phyloP scores from a whole-genome alignment of 108 stramenopile genomes.

The Pseudonitzschia delicatissima region DNA sequence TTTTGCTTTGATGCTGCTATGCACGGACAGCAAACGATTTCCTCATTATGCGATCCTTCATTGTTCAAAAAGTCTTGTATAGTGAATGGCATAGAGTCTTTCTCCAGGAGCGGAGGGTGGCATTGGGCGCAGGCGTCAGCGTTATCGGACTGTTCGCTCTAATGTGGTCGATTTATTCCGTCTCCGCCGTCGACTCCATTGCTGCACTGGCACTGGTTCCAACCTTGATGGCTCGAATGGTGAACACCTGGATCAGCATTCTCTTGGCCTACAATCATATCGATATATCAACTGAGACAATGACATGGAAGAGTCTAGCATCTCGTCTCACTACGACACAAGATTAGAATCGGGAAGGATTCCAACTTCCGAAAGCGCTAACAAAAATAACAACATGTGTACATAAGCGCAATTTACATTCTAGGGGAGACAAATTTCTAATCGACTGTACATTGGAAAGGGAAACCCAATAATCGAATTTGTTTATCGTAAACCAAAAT shows the following conservation, averaged over 20 bases:
- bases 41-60: slow-evolving; percentile 49
- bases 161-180: slow-evolving; percentile 13
- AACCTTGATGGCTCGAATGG: slow-evolving; percentile 48
- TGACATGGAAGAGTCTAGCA: too few relatives aligned
- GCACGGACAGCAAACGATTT: too few relatives aligned
- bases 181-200: slow-evolving; percentile 33
- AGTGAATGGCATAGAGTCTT: slow-evolving; percentile 82
- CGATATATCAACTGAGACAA: too few relatives aligned
- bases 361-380: too few relatives aligned
- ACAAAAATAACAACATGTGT: too few relatives aligned
- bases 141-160: slow-evolving; percentile 15
- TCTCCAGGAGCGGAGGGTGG: slow-evolving; percentile 64
- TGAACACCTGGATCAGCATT: slow-evolving; percentile 63
- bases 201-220: slow-evolving; percentile 55
- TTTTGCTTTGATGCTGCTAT: background rate
- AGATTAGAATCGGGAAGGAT: too few relatives aligned
- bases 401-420: too few relatives aligned
- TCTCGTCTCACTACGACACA: too few relatives aligned
- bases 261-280: slow-evolving; percentile 18
- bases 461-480: too few relatives aligned
- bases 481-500: too few relatives aligned
- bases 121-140: slow-evolving; percentile 52
- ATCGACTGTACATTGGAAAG: too few relatives aligned
- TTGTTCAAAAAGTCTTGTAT: slow-evolving; percentile 54
- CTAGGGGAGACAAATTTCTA: too few relatives aligned